A percentile compares a stretch with the other conserved stretches of the same genome.
phyloP scores from a whole-genome alignment of 2,329 filamentous ascomycete genomes.

The Metarhizium sp. region DNA sequence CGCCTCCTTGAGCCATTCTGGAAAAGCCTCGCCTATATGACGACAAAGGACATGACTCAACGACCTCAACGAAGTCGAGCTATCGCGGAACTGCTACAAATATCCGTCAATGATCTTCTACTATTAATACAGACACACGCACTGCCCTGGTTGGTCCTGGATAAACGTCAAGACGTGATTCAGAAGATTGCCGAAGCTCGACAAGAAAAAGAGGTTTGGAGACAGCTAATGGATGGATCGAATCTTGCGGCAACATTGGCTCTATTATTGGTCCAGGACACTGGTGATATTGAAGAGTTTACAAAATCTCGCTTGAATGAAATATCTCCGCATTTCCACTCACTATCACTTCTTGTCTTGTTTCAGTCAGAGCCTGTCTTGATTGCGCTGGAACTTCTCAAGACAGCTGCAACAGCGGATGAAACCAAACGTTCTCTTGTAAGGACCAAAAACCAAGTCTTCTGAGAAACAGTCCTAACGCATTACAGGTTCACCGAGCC shows the following conservation, averaged over 20 bases:
- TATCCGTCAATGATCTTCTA: constrained; percentile 66
- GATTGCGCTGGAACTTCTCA: constrained; percentile 73
- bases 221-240: constrained; percentile 41
- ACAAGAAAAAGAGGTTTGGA: constrained; percentile 55
- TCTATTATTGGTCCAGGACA: constrained; percentile 48
- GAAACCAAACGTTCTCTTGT: constrained; percentile 49
- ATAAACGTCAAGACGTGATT: constrained; percentile 68
- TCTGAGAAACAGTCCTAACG: constrained; percentile 14
- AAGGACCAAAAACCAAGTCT: constrained; percentile 18
- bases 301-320: constrained; percentile 60
- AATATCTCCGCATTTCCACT: constrained; percentile 61
- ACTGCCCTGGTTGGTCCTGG: constrained; percentile 76
- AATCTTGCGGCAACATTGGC: constrained; percentile 52
- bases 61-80: constrained; percentile 75
- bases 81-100: constrained; percentile 71
- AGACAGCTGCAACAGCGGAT: constrained; percentile 61
- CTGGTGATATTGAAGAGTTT: constrained; percentile 49
- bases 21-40: constrained; percentile 72
- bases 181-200: constrained; percentile 71
- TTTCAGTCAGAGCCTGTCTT: constrained; percentile 66
- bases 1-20: constrained; percentile 81
- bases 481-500: constrained; percentile 34
- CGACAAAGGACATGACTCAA: constrained; percentile 70
- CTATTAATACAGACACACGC: constrained; percentile 70
- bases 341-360: constrained; percentile 55